phyloP scores from a whole-genome alignment of 2,329 filamentous ascomycete species.

The Diaporthe sp. region DNA sequence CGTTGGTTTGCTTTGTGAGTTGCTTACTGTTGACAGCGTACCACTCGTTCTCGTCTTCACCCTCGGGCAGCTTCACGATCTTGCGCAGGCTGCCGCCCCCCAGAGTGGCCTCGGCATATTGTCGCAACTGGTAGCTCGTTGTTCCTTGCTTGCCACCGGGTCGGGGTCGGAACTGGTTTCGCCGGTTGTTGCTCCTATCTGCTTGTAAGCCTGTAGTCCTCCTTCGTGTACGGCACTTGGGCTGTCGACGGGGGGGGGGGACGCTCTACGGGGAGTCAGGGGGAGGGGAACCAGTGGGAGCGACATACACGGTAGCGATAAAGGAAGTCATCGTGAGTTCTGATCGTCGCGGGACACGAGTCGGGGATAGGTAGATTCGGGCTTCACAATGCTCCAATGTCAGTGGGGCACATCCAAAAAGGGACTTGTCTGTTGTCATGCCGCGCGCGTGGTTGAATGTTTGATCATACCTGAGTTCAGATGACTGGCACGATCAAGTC shows the following conservation, averaged over 20 bases:
- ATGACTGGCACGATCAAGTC: constrained; percentile 7
- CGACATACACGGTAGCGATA: constrained; percentile 84
- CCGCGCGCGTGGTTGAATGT: constrained; percentile 10
- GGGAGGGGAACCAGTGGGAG: constrained; percentile 54
- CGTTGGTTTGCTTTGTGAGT: constrained; percentile 46
- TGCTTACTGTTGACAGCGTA: constrained; percentile 91
- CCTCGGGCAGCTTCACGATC: constrained; percentile 96
- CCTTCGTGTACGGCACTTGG: neutral
- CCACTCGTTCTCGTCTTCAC: constrained; percentile 98
- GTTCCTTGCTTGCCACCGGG: constrained; percentile 87
- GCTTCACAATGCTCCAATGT: constrained; percentile 14
- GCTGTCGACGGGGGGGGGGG: constrained; percentile 50
- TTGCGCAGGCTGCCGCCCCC: constrained; percentile 95
- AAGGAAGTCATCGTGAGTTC: constrained; percentile 77
- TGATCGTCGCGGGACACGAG: constrained; percentile 1
- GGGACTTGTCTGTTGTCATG: neutral
- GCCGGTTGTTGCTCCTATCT: constrained; percentile 84
- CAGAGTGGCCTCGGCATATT: constrained; percentile 97
- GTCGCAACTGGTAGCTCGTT: constrained; percentile 90
- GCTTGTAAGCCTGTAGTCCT: constrained; percentile 18
- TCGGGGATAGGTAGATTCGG: constrained; percentile 4
- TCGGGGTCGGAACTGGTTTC: constrained; percentile 92
- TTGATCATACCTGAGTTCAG: constrained; percentile 31
- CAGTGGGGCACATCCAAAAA: constrained; percentile 23
- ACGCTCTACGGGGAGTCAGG: constrained; percentile 49